Conservation (phyloP, 345 rosid species). For the Psidium guajava region DNA sequence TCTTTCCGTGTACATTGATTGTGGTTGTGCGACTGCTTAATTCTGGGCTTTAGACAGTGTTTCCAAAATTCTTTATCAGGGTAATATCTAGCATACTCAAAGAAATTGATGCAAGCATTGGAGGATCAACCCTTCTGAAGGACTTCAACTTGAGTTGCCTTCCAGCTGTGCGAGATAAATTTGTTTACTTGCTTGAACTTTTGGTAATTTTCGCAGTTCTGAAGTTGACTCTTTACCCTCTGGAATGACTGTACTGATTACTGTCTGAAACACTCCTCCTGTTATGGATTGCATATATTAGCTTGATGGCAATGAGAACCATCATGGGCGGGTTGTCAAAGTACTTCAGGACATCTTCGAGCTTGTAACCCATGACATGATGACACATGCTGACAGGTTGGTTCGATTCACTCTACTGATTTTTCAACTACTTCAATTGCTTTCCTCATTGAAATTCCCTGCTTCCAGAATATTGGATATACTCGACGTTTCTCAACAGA, state of each 20-base stretch:
- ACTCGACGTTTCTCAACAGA: slow-evolving; percentile 19
- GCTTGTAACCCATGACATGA: slow-evolving; percentile 73
- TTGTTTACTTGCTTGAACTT: slow-evolving; percentile 60
- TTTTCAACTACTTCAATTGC: neutral
- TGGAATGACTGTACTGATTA: neutral
- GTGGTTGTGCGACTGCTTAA: neutral
- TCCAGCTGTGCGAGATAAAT: slow-evolving; percentile 49
- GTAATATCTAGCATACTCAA: slow-evolving; percentile 38
- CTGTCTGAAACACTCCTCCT: neutral
- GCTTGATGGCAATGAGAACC: slow-evolving; percentile 55
- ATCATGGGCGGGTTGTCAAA: slow-evolving; percentile 47
- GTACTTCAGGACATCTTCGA: slow-evolving; percentile 93
- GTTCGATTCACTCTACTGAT: neutral
- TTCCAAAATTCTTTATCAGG: slow-evolving; percentile 21
- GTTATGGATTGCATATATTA: slow-evolving; percentile 7
- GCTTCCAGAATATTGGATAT: slow-evolving; percentile 43
- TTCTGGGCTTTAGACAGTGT: neutral
- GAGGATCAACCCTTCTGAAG: slow-evolving; percentile 50
- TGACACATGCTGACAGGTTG: slow-evolving; percentile 68
- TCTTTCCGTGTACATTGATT: neutral
- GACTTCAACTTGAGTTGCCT: slow-evolving; percentile 71
- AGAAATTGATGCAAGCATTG: slow-evolving; percentile 72
- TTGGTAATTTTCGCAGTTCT: slow-evolving; percentile 43
- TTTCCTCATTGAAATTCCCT: neutral
- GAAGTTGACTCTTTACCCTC: neutral